Base-by-base conservation (phyloP, 768 basidiomycete genomes). In the Termitomyces sp. region DNA sequence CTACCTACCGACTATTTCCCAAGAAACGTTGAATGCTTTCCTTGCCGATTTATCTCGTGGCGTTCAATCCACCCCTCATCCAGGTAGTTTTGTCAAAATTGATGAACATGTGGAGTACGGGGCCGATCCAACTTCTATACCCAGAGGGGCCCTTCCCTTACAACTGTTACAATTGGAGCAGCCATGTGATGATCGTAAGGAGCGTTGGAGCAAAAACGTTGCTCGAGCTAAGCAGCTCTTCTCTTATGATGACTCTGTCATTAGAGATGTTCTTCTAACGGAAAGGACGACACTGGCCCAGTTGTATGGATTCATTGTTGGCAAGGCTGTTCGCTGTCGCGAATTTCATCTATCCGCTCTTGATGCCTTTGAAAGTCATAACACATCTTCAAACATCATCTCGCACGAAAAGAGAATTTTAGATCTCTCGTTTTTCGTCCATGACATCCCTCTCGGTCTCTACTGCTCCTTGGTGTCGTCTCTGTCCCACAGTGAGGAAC, bases 251-350 rank as follows among this genome's bases (percentile, higher is more conserved):
- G 82, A 83, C 56, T 67, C 75, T 20, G 79, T 76, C 8, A 77
- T 88, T 56, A 79, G 82, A 34, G 80, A 85, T 22, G 77, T 83
- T 33, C 75, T 93, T 56, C 71, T 90, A n/a, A 78, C 80, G 2
- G 90, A 95, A 66, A 78, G 81, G 47, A 82, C 82, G 28, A 86
- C 89, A 2, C 65, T 87, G n/a, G 79, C 83, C 2, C 90, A 93
- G 62, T 62, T 83, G 29, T 90, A 90, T 66, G 93, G 92, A 15
- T 92, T 81, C 69, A 79, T 88, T 45, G 74, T 82, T 15, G 91
- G 87, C 15, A 85, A 84, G 64, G 78, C 80, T 31, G 72, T 84
- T 1, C 80, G 93, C 45, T 81, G 83, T 18, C 81, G 84, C 28
- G 77, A 82, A 58, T 71, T 92, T 1, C 89, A 93, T 65, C 70